Evolutionary conservation across 805 yeast species (phyloP).

Genomic region (Teunomyces kruisii): DNA sequence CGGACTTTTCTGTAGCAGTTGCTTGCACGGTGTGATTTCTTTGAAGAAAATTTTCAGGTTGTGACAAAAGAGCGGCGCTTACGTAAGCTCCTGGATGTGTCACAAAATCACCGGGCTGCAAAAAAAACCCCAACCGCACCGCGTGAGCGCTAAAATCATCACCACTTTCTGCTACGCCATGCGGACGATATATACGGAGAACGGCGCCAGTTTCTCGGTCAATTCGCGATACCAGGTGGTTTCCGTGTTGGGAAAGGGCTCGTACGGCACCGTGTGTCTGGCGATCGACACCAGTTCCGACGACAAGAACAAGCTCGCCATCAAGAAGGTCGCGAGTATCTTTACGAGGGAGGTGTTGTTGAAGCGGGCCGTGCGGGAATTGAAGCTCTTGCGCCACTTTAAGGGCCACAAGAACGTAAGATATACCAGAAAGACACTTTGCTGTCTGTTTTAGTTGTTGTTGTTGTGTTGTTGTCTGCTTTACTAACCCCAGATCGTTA

Average conservation of each 20-base stretch:
- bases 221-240: constrained; percentile 60
- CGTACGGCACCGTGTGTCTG: constrained; percentile 83
- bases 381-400: constrained; percentile 76
- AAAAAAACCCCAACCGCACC: too few species aligned
- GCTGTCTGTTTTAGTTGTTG: too few species aligned
- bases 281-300: constrained; percentile 53
- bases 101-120: constrained; percentile 1
- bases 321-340: constrained; percentile 76
- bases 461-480: too few species aligned
- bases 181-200: constrained; percentile 16
- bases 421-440: too few species aligned
- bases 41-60: constrained; percentile 6
- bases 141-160: not conserved
- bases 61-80: not conserved
- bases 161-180: too few species aligned
- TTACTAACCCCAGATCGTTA: constrained; percentile 52
- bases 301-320: constrained; percentile 49
- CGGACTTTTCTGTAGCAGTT: not conserved
- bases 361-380: constrained; percentile 80
- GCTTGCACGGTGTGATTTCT: not conserved
- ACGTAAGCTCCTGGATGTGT: not conserved
- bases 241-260: constrained; percentile 73
- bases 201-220: constrained; percentile 59
- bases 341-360: constrained; percentile 65
- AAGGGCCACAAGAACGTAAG: constrained; percentile 77